phyloP scores from a whole-genome alignment of 2,329 filamentous ascomycete species.

The Colletotrichum acutatum region DNA sequence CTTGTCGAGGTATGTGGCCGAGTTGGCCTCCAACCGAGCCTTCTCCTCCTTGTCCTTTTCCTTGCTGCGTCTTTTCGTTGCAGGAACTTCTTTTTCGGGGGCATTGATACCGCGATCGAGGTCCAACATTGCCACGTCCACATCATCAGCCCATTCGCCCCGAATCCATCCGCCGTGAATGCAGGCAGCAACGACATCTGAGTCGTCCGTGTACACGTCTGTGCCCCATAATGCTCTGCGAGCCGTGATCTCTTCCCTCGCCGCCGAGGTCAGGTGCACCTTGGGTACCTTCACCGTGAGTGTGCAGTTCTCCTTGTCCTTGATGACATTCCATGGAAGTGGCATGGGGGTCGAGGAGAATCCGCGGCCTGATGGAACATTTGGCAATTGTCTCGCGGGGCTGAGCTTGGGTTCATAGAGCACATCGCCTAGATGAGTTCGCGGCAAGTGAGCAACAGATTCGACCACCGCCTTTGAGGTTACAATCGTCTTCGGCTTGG shows the following conservation, averaged over 20 bases:
- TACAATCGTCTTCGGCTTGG: constrained; percentile 74
- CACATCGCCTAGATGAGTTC: constrained; percentile 85
- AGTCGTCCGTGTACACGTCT: constrained; percentile 95
- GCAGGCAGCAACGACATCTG: constrained; percentile 89
- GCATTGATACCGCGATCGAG: constrained; percentile 52
- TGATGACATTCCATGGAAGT: constrained; percentile 77
- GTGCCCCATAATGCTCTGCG: constrained; percentile 90
- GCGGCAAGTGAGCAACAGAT: constrained; percentile 75
- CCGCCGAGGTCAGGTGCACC: constrained; percentile 75
- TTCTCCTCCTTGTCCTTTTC: constrained; percentile 43
- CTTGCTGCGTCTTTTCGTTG: constrained; percentile 47
- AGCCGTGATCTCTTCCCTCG: constrained; percentile 85
- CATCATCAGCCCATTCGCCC: constrained; percentile 85
- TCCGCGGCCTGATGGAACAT: constrained; percentile 51
- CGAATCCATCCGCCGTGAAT: constrained; percentile 94
- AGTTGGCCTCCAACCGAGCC: constrained; percentile 47
- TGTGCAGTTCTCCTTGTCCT: constrained; percentile 87
- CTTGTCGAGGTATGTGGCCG: constrained; percentile 57
- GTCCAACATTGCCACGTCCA: constrained; percentile 76
- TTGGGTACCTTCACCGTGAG: constrained; percentile 89
- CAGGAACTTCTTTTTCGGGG: constrained; percentile 30
- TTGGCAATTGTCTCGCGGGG: constrained; percentile 58
- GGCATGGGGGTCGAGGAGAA: constrained; percentile 72
- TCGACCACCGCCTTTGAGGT: constrained; percentile 78
- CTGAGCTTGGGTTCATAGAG: constrained; percentile 79